Evolutionary conservation across 768 basidiomycete genomes (phyloP).

Genomic region (Termitomyces sp.): DNA sequence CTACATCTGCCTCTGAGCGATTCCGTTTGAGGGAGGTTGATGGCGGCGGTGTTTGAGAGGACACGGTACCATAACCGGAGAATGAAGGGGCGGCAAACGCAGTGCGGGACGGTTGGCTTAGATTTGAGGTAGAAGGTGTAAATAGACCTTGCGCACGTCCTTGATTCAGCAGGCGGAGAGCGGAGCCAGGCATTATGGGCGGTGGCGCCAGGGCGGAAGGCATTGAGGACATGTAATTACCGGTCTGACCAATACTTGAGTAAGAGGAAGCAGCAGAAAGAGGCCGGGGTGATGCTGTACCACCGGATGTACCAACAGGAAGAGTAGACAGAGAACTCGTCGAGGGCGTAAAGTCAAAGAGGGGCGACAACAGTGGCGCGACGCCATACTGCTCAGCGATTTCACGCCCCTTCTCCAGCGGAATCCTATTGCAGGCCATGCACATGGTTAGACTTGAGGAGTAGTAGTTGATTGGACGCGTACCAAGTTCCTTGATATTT

Average conservation of each 20-base stretch:
- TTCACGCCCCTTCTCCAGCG: slow-evolving; percentile 89
- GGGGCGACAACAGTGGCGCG: slow-evolving; percentile 75
- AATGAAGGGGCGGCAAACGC: slow-evolving; percentile 53
- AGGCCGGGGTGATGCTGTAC: slow-evolving; percentile 54
- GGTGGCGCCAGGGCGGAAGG: slow-evolving; percentile 67
- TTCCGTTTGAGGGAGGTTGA: slow-evolving; percentile 50
- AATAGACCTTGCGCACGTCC: slow-evolving; percentile 83
- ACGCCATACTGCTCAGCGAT: slow-evolving; percentile 92
- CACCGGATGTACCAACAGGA: slow-evolving; percentile 45
- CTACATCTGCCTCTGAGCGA: slow-evolving; percentile 64
- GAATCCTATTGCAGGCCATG: slow-evolving; percentile 62
- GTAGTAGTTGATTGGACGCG: slow-evolving; percentile 19
- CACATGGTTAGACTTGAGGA: neutral
- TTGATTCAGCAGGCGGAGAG: slow-evolving; percentile 78
- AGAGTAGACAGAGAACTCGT: slow-evolving; percentile 66
- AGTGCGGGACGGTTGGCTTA: slow-evolving; percentile 34
- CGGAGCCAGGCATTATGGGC: slow-evolving; percentile 84
- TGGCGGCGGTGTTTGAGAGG: slow-evolving; percentile 49
- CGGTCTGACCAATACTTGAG: slow-evolving; percentile 44
- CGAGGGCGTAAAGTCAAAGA: slow-evolving; percentile 90
- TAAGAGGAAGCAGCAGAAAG: slow-evolving; percentile 67
- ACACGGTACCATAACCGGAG: slow-evolving; percentile 43
- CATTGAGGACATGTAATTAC: slow-evolving; percentile 37
- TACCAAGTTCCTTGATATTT: slow-evolving; percentile 99
- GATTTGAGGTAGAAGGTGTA: slow-evolving; percentile 74